A percentile compares a stretch with the other conserved stretches of the same genome.
phyloP scores from a whole-genome alignment of 116 monocot genomes.

The Zostera marina region DNA sequence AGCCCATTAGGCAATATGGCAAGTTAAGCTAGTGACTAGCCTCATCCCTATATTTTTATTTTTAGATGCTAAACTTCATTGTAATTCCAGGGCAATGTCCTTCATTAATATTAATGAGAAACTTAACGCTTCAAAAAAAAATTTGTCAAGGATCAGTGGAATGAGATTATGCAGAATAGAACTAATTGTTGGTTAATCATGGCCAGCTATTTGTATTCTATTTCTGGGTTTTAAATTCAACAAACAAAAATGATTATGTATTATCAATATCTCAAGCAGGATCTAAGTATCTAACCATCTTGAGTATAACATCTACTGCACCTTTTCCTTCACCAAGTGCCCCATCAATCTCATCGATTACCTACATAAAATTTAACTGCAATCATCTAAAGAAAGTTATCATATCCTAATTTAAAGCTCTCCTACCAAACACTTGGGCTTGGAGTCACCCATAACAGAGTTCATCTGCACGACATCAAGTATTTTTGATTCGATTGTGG shows the following conservation, averaged over 20 bases:
- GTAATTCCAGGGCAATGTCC: too few species aligned
- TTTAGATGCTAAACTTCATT: too few species aligned
- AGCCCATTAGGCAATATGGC: too few species aligned
- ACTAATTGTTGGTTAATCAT: too few species aligned
- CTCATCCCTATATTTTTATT: too few species aligned
- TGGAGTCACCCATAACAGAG: slow-evolving; percentile 74
- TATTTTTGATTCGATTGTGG: slow-evolving; percentile 75
- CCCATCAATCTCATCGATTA: slow-evolving; percentile 99
- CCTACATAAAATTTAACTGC: slow-evolving; percentile 17
- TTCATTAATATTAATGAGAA: too few species aligned
- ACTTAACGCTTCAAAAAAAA: too few species aligned
- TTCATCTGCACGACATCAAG: slow-evolving; percentile 95
- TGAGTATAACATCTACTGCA: slow-evolving; percentile 83
- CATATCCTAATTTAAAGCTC: not conserved
- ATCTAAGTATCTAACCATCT: slow-evolving; percentile 46
- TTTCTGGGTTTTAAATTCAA: too few species aligned
- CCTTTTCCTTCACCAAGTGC: slow-evolving; percentile 96
- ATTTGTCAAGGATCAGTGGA: too few species aligned
- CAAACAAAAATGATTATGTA: not conserved
- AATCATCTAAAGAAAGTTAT: not conserved
- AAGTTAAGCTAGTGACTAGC: too few species aligned
- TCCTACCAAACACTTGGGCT: slow-evolving; percentile 92
- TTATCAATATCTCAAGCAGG: not conserved
- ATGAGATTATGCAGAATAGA: too few species aligned
- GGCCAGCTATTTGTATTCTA: not conserved